phyloP scores from a whole-genome alignment of 2,329 filamentous ascomycete genomes.

The Cladophialophora exuberans region DNA sequence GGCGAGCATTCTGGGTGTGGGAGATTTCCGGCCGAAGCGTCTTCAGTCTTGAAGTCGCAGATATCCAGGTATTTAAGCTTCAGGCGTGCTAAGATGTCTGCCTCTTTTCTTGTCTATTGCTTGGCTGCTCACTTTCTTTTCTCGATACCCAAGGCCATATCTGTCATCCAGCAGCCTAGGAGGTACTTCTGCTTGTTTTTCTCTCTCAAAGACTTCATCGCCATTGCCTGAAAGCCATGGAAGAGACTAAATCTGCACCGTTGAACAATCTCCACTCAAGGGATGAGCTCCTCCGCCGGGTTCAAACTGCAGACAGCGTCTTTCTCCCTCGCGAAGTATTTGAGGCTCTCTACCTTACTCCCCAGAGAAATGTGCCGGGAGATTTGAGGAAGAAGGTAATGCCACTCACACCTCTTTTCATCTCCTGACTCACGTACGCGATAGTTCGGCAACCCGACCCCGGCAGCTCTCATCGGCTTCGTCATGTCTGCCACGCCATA shows the following conservation, averaged over 20 bases:
- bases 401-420: conserved; percentile 39
- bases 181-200: too few relatives aligned
- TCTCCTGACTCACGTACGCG: conserved; percentile 45
- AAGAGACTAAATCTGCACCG: conserved; percentile 5
- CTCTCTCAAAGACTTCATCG: too few relatives aligned
- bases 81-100: too few relatives aligned
- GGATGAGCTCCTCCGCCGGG: conserved; percentile 17
- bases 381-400: conserved; percentile 32
- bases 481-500: conserved; percentile 18
- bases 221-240: too few relatives aligned
- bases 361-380: conserved; percentile 34
- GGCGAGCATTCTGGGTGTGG: too few relatives aligned
- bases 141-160: too few relatives aligned
- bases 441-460: conserved; percentile 50
- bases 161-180: too few relatives aligned
- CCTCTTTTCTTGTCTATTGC: too few relatives aligned
- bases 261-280: conserved; percentile 9
- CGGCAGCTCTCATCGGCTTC: conserved; percentile 20
- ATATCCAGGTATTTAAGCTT: too few relatives aligned
- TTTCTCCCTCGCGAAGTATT: conserved; percentile 33
- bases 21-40: too few relatives aligned
- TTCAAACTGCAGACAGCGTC: conserved; percentile 18
- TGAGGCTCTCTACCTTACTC: conserved; percentile 36
- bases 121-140: too few relatives aligned
- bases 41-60: too few relatives aligned